Percentiles rank a stretch among this genome's conserved stretches.
Conservation (phyloP, 2,329 filamentous ascomycete species). For the Penicillium sp. region DNA sequence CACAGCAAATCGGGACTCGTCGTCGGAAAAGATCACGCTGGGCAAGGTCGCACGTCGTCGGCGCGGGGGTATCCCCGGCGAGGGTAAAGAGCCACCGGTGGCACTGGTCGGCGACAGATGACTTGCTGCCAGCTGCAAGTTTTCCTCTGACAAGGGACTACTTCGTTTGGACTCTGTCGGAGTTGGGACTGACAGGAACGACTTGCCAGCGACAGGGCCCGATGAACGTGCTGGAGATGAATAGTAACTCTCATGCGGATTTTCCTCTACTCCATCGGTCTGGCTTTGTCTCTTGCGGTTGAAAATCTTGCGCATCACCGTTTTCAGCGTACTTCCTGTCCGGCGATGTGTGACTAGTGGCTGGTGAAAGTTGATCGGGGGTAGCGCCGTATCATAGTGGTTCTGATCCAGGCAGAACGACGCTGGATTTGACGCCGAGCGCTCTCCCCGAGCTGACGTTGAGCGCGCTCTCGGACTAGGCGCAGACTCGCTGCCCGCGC, state of each 20-base stretch:
- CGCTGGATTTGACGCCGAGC: slow-evolving; percentile 20
- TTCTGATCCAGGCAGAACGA: slow-evolving; percentile 13
- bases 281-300: slow-evolving; percentile 42
- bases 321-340: slow-evolving; percentile 45
- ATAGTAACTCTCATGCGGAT: slow-evolving; percentile 22
- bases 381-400: slow-evolving; percentile 34
- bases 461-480: slow-evolving; percentile 14
- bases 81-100: slow-evolving; percentile 24
- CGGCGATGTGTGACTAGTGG: slow-evolving; percentile 38
- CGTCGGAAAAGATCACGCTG: slow-evolving; percentile 47
- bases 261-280: slow-evolving; percentile 33
- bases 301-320: slow-evolving; percentile 50
- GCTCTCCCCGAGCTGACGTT: slow-evolving; percentile 17
- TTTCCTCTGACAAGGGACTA: slow-evolving; percentile 26
- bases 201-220: slow-evolving; percentile 17
- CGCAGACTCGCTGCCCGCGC: slow-evolving; percentile 23
- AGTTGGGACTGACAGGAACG: slow-evolving; percentile 27
- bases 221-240: slow-evolving; percentile 13
- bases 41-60: slow-evolving; percentile 48
- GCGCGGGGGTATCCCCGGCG: slow-evolving; percentile 26
- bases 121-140: slow-evolving; percentile 16
- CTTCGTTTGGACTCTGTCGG: slow-evolving; percentile 29
- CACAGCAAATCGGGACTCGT: slow-evolving; percentile 38
- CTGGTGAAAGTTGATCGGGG: slow-evolving; percentile 34
- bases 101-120: slow-evolving; percentile 25